Percentiles rank a stretch among this genome's conserved stretches.
Evolutionary conservation across 2,329 filamentous ascomycete species (phyloP).

Genomic region (Colletotrichum spinosum): DNA sequence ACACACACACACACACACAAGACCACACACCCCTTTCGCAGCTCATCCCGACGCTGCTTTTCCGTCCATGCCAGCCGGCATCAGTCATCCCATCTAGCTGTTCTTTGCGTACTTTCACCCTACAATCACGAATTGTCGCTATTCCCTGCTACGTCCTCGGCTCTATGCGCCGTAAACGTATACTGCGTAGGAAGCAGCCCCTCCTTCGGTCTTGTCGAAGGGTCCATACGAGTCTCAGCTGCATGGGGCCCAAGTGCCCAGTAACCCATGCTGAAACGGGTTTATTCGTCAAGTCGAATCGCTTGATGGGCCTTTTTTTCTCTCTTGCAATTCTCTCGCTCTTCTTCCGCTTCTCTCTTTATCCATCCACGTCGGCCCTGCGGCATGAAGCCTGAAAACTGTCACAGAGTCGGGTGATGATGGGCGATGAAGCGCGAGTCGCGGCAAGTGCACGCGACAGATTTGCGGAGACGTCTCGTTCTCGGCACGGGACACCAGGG

Average conservation of each 20-base stretch:
- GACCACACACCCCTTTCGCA: neutral
- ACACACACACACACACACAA: no score
- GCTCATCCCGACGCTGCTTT: neutral
- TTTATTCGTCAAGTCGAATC: slow-evolving; percentile 11
- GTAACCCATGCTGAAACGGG: slow-evolving; percentile 30
- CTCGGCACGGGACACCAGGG: neutral
- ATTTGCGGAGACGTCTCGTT: slow-evolving; percentile 3
- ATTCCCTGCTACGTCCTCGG: neutral
- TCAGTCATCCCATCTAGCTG: neutral
- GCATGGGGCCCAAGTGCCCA: slow-evolving; percentile 9
- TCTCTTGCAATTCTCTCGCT: neutral
- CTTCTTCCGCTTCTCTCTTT: neutral
- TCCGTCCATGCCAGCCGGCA: no score
- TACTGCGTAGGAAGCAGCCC: neutral
- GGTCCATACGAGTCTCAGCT: neutral
- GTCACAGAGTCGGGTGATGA: slow-evolving; percentile 17
- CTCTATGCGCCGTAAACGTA: neutral
- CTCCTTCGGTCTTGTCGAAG: neutral
- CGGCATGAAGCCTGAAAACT: slow-evolving; percentile 19
- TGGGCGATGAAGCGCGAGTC: slow-evolving; percentile 5
- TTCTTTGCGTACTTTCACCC: slow-evolving; percentile 6
- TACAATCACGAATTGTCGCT: neutral
- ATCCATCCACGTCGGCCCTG: neutral
- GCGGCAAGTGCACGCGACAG: slow-evolving; percentile 31
- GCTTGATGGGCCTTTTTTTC: slow-evolving; percentile 1